Evolutionary conservation across 179 eudicot species (phyloP).

Genomic region (Silene noctiflora): DNA sequence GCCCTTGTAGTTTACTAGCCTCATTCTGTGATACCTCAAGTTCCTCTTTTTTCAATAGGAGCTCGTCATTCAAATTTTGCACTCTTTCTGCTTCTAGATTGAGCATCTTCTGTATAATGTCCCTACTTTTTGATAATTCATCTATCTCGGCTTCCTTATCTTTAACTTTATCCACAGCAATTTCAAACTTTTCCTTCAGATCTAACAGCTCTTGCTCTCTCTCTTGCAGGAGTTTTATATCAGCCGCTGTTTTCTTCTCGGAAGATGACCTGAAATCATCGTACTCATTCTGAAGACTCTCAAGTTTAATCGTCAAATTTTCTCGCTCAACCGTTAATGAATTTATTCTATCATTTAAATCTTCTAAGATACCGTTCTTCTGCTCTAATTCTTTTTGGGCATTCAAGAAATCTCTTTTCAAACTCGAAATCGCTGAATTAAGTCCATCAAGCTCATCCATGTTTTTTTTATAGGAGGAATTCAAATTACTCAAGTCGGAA

Average conservation of each 20-base stretch:
- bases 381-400: slow-evolving; percentile 43
- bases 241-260: slow-evolving; percentile 44
- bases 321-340: slow-evolving; percentile 48
- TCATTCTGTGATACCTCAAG: slow-evolving; percentile 51
- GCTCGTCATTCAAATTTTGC: slow-evolving; percentile 50
- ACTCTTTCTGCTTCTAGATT: slow-evolving; percentile 38
- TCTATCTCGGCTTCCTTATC: slow-evolving; percentile 40
- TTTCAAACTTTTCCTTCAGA: slow-evolving; percentile 47
- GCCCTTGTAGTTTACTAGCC: slow-evolving; percentile 43
- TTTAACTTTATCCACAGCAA: slow-evolving; percentile 32
- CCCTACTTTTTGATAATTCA: slow-evolving; percentile 56
- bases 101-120: slow-evolving; percentile 42
- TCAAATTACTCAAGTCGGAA: slow-evolving; percentile 41
- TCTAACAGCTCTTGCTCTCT: slow-evolving; percentile 39
- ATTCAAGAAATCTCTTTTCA: slow-evolving; percentile 45
- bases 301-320: slow-evolving; percentile 34
- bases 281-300: slow-evolving; percentile 41
- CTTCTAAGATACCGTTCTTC: slow-evolving; percentile 42
- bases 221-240: slow-evolving; percentile 55
- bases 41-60: slow-evolving; percentile 37
- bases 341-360: slow-evolving; percentile 41
- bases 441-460: slow-evolving; percentile 40
- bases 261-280: slow-evolving; percentile 41
- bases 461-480: slow-evolving; percentile 33
- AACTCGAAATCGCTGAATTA: slow-evolving; percentile 36